Base-by-base conservation (phyloP, 176 grass and related monocot species). In the Bothriochloa decipiens region DNA sequence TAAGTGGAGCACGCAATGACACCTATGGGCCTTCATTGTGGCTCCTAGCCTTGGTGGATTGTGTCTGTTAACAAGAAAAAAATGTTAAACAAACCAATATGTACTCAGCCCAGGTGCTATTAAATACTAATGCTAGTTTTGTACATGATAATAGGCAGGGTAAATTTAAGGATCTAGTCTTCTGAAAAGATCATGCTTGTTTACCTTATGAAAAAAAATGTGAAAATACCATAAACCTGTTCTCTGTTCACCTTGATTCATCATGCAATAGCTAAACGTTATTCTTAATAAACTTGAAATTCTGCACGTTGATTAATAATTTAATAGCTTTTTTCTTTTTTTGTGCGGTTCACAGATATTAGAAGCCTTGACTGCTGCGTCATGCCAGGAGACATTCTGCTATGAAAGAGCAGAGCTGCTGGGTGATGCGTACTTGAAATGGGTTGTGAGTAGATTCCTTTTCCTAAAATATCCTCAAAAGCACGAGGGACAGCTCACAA, bases 401-500 rank as follows among this genome's bases (percentile, higher is more conserved):
- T 99, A 99, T 87, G 96, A 99, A 89, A 89, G 96, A 89, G 96
- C 96, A 61, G 96, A 99, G 78, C 76, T 99, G 58, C 76, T 99
- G 76, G 96, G 96, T 82, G 96, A 99, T 89, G 96, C 96, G 81
- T 96, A 99, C 90, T 77, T 99, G 36, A 99, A 99, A 88, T 99
- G 96, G 96, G 93, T 99, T 58, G 96, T 99, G 27, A 99, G 93
- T 92, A 99, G 92, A 72, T 99, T 94, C 83, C 93, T 99, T 78
- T 96, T 99, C 81, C 90, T 96, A 70, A 99, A 99, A 91, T 94
- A 94, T 88, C 96, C 96, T 78, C 93, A 99, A 84, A 99, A 99
- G 78, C 96, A 96, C 7, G 96, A 99, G 88, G 96, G 96, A 1
- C 96, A 99, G 66, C 84, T 99, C 73, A 99, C 96, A 57, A 91